Conservation (phyloP, 176 grass and related monocot species). For the Carex parvula region DNA sequence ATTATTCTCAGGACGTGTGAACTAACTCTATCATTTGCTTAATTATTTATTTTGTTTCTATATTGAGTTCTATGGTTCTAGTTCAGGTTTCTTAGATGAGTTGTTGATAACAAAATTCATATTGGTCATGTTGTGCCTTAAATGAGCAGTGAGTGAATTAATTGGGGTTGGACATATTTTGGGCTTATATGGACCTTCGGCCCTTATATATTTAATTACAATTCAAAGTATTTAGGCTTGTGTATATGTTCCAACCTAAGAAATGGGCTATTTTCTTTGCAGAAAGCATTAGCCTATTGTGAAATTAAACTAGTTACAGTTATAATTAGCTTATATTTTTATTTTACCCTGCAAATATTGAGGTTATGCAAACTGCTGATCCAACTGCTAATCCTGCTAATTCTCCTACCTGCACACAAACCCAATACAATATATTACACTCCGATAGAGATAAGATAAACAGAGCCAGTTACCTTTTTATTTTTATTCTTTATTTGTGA, state of each 20-base stretch:
- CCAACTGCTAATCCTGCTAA: constrained; percentile 99
- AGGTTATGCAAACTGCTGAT: constrained; percentile 98
- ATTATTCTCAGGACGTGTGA: constrained; percentile 37
- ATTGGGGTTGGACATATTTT: neutral
- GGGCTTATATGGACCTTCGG: neutral
- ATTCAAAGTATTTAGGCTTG: neutral
- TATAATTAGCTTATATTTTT: constrained; percentile 26
- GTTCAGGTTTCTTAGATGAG: neutral
- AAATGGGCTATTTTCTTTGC: constrained; percentile 10
- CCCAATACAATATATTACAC: neutral
- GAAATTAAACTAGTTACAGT: constrained; percentile 8
- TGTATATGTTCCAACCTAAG: neutral
- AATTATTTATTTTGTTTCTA: neutral
- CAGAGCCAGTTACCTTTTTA: neutral
- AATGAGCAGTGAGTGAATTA: neutral
- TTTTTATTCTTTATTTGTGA: neutral
- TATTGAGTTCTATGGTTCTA: neutral
- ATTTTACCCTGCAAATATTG: constrained; percentile 95
- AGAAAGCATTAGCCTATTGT: neutral
- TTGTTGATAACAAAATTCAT: neutral
- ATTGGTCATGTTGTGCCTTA: neutral
- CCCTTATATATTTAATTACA: neutral
- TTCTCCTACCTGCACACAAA: constrained; percentile 81
- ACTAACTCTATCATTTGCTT: neutral
- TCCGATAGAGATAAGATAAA: neutral